Base-by-base conservation (phyloP, 2,329 filamentous ascomycete species). In the Alternaria alternata region DNA sequence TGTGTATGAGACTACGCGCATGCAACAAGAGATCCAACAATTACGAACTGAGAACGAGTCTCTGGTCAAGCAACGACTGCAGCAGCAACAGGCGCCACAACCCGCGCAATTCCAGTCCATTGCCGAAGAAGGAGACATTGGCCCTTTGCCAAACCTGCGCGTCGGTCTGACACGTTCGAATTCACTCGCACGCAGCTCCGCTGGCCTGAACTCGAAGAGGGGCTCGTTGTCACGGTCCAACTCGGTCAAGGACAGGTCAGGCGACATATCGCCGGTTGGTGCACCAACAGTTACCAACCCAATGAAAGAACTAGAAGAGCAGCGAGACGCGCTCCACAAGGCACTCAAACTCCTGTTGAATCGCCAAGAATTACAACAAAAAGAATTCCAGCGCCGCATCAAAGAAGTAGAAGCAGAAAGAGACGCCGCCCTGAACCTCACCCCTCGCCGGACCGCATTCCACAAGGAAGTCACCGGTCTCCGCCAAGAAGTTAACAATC, bases 241-340 rank as follows among this genome's bases (percentile, higher is more conserved):
- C 46, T 83, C 81, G 1, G 74, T 79, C 51, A 79, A 79, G 49
- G 75, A 74, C 30, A 66, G 70, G 46, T 75, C 75, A 51, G 71
- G 72, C 11, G 71, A 70, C 12, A 72, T 73, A 38, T 87, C 89
- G 2, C 93, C 97, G 67, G 87, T 91, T 30, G 72, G 76, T 11
- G 64, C 57, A 6, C 62, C 73, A 1, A 57, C 65, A 11, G 57
- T 62, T 26, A 72, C 68, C 57, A 78, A 78, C 44, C 76, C 75
- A 1, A 84, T 97, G 18, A 97, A 96, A 78, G 94, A 98, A 66
- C 89, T 97, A 11, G 94, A 98, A 79, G 89, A 92, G 43, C 95
- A 99, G 80, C 88, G 95, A 47, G 94, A 99, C 78, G 94, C 94
- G 1, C 84, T 99, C 7, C 95, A 98, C 81, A 88, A 87, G 61